Percentiles rank a stretch among this genome's conserved stretches.
These are phyloP conservation scores for Leptomonas pyrrhocoris DNA, from an alignment of 208 protist genomes.

Conservation along the genomic window DNA sequence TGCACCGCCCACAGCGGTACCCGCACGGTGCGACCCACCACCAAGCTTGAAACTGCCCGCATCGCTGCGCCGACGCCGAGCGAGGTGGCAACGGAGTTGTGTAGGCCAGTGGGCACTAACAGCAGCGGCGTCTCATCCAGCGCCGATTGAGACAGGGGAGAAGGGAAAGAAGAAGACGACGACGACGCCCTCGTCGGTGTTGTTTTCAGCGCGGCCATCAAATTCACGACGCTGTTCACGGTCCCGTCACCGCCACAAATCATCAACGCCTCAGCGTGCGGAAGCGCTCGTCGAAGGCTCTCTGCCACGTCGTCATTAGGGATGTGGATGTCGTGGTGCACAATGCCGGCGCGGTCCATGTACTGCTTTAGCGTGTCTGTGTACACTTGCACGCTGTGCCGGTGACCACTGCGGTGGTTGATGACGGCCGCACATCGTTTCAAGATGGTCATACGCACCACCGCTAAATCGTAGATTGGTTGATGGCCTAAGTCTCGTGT, in stretches of 20 bases:
- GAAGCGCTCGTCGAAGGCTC: slow-evolving; percentile 16
- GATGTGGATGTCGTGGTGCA: slow-evolving; percentile 65
- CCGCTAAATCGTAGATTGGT: no score
- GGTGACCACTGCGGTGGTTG: slow-evolving; percentile 75
- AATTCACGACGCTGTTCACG: slow-evolving; percentile 69
- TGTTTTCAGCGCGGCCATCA: slow-evolving; percentile 32
- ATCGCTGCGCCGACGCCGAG: slow-evolving; percentile 67
- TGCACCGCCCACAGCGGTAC: slow-evolving; percentile 79
- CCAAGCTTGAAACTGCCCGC: slow-evolving; percentile 67
- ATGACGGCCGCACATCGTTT: slow-evolving; percentile 62
- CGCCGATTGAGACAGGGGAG: slow-evolving; percentile 6
- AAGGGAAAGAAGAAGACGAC: neutral
- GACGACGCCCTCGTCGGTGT: neutral
- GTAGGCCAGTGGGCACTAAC: slow-evolving; percentile 68
- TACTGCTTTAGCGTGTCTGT: slow-evolving; percentile 63
- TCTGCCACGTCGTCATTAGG: slow-evolving; percentile 37
- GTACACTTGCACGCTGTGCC: slow-evolving; percentile 49
- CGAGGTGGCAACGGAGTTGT: slow-evolving; percentile 80
- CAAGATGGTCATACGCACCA: slow-evolving; percentile 31
- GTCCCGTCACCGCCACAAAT: slow-evolving; percentile 84
- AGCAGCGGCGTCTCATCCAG: slow-evolving; percentile 48
- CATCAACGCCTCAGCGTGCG: slow-evolving; percentile 45
- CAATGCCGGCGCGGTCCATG: slow-evolving; percentile 67
- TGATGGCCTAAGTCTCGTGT: no score
- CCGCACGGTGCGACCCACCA: slow-evolving; percentile 48